Percentiles rank a stretch among this genome's conserved stretches.
These are phyloP conservation scores for Mycena rosella DNA, from an alignment of 768 basidiomycete species.

Conservation along the genomic window DNA sequence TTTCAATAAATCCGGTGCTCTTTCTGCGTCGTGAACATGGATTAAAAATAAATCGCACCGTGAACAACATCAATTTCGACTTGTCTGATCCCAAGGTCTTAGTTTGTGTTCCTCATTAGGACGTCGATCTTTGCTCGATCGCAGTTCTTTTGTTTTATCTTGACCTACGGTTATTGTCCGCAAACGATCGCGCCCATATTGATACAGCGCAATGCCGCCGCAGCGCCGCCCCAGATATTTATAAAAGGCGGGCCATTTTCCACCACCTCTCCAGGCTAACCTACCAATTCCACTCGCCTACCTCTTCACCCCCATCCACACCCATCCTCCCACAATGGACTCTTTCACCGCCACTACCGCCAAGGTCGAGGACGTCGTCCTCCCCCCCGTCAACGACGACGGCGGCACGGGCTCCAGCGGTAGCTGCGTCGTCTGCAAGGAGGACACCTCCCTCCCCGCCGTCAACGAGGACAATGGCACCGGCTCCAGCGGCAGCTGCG, in stretches of 20 bases:
- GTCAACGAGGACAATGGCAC: conserved; percentile 17
- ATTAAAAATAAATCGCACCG: too few relatives aligned
- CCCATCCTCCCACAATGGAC: conserved; percentile 32
- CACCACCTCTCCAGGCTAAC: conserved; percentile 1
- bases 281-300: conserved; percentile 11
- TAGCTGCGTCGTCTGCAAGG: conserved; percentile 30
- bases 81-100: neutral
- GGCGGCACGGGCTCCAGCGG: conserved; percentile 22
- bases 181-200: conserved; percentile 3
- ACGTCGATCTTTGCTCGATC: neutral
- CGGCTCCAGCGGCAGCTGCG: conserved; percentile 25
- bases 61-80: neutral
- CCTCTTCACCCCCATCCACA: neutral
- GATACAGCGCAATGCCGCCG: neutral
- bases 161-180: neutral
- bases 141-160: conserved; percentile 12
- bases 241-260: conserved; percentile 11
- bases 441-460: conserved; percentile 26
- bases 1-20: too few relatives aligned
- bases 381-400: conserved; percentile 25
- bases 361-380: conserved; percentile 15
- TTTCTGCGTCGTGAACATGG: too few relatives aligned
- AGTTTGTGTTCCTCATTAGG: conserved; percentile 1
- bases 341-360: conserved; percentile 19
- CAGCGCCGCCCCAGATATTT: neutral